Evolutionary conservation across 179 eudicot genomes (phyloP).

Genomic region (Heliamphora ciliata): DNA sequence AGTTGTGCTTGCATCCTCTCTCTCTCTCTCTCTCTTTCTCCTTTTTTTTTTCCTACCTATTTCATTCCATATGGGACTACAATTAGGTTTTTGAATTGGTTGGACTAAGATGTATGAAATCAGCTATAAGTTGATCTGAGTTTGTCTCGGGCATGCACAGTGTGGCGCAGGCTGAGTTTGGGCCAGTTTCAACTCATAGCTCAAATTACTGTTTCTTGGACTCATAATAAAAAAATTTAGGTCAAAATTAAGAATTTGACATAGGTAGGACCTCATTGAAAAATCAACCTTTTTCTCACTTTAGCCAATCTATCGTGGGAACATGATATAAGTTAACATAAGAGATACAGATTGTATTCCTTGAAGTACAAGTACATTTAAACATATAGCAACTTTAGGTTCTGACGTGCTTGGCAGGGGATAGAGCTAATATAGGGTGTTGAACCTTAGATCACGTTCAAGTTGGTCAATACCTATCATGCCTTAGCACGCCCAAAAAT

Average conservation of each 20-base stretch:
- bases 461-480: neutral
- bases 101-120: no score
- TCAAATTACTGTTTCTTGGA: neutral
- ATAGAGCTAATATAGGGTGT: neutral
- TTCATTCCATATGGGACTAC: no score
- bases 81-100: no score
- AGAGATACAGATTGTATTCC: neutral
- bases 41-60: no score
- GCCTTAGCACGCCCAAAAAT: neutral
- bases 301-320: neutral
- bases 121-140: no score
- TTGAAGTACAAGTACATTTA: neutral
- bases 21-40: no score
- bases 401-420: neutral
- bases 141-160: no score
- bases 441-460: neutral
- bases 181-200: no score
- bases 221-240: neutral
- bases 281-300: neutral
- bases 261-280: neutral
- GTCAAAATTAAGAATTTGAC: neutral
- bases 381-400: constrained; percentile 5
- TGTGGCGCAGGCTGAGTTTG: no score
- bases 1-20: no score
- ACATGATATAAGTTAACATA: neutral